A percentile compares a stretch with the other conserved stretches of the same genome.
phyloP scores from a whole-genome alignment of 495 filamentous ascomycete species.

The Xylaria telfairii region DNA sequence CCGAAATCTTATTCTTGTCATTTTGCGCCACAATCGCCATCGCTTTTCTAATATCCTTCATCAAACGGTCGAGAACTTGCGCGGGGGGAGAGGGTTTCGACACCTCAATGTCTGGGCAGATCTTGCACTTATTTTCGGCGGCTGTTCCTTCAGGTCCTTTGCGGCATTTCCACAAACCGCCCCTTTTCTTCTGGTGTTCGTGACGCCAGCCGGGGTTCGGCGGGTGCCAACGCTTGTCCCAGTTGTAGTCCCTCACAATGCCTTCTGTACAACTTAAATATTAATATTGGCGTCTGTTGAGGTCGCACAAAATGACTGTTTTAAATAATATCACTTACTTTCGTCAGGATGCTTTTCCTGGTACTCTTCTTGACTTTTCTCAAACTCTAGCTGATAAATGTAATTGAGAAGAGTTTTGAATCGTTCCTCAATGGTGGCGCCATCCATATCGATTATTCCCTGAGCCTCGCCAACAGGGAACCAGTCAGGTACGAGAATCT shows the following conservation, averaged over 20 bases:
- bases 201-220: slow-evolving; percentile 39
- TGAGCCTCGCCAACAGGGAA: slow-evolving; percentile 35
- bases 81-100: slow-evolving; percentile 29
- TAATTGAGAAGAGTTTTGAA: slow-evolving; percentile 26
- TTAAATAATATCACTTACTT: slow-evolving; percentile 15
- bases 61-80: background rate
- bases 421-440: background rate
- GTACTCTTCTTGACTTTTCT: slow-evolving; percentile 7
- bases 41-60: slow-evolving; percentile 10
- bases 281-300: background rate
- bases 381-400: slow-evolving; percentile 22
- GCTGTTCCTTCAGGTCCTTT: slow-evolving; percentile 37
- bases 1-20: slow-evolving; percentile 6
- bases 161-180: slow-evolving; percentile 52
- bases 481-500: slow-evolving; percentile 39
- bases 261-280: slow-evolving; percentile 1
- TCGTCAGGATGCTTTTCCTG: slow-evolving; percentile 15
- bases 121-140: slow-evolving; percentile 40
- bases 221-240: slow-evolving; percentile 45
- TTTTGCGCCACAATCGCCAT: slow-evolving; percentile 19
- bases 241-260: slow-evolving; percentile 9
- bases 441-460: slow-evolving; percentile 21
- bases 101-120: slow-evolving; percentile 32
- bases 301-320: background rate
- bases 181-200: slow-evolving; percentile 27